phyloP scores from a whole-genome alignment of 441 rosid species.

The Gossypium davidsonii region DNA sequence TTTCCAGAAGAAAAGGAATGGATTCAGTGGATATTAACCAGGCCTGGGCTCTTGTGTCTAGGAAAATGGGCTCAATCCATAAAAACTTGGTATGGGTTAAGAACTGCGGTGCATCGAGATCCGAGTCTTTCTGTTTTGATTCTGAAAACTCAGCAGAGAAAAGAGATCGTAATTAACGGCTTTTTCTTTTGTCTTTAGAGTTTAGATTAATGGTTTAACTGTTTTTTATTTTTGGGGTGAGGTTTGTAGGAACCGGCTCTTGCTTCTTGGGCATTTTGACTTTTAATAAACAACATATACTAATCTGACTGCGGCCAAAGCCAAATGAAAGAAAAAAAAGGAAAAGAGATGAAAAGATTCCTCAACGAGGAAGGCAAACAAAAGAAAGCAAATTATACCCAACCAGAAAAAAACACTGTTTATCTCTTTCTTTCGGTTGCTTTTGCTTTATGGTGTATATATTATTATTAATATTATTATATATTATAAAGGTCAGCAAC shows the following conservation, averaged over 20 bases:
- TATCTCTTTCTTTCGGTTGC: background rate
- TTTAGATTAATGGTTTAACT: background rate
- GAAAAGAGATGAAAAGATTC: constrained; percentile 44
- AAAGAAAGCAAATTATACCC: background rate
- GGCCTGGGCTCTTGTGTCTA: background rate
- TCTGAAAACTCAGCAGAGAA: background rate
- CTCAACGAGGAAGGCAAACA: constrained; percentile 48
- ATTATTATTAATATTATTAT: background rate
- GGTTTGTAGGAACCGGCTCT: constrained; percentile 29
- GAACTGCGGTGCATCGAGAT: constrained; percentile 18
- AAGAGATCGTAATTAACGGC: constrained; percentile 33
- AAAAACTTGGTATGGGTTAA: background rate
- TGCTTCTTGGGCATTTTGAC: constrained; percentile 47
- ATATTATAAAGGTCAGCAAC: constrained; percentile 45
- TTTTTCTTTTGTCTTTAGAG: constrained; percentile 23
- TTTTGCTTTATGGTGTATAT: constrained; percentile 15
- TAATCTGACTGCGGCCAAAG: background rate
- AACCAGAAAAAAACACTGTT: background rate
- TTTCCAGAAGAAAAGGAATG: background rate
- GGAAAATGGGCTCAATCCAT: background rate
- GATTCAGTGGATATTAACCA: background rate
- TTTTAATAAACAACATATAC: constrained; percentile 25
- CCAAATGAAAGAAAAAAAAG: background rate
- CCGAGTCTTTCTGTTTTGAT: constrained; percentile 8
- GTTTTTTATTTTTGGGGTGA: background rate